phyloP scores from a whole-genome alignment of 202 grass and related monocot species.

The Elaeis oleifera region DNA sequence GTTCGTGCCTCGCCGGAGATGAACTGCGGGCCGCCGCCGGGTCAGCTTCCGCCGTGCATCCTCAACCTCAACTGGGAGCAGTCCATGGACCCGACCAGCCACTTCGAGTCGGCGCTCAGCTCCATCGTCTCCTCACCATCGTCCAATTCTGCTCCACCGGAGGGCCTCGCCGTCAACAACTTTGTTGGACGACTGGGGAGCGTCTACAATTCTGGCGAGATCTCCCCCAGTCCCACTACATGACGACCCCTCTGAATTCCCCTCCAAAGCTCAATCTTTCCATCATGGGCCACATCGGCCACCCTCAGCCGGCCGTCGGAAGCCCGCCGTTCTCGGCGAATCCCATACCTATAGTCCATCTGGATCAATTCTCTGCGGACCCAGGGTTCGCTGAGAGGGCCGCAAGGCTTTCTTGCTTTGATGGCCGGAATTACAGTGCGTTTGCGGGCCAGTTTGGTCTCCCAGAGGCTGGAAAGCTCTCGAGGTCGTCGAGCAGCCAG shows the following conservation, averaged over 20 bases:
- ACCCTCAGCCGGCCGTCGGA: conserved; percentile 25
- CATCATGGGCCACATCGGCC: conserved; percentile 55
- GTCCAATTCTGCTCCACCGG: conserved; percentile 20
- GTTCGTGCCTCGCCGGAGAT: conserved; percentile 35
- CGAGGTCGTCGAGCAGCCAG: too few species aligned
- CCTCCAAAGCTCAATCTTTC: conserved; percentile 69
- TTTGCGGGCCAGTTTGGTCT: conserved; percentile 43
- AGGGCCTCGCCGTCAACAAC: conserved; percentile 33
- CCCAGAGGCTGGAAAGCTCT: conserved; percentile 29
- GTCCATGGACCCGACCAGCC: conserved; percentile 52
- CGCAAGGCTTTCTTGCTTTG: conserved; percentile 57
- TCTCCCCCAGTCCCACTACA: conserved; percentile 52
- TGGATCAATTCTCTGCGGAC: conserved; percentile 75
- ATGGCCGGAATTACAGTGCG: conserved; percentile 27
- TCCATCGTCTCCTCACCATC: conserved; percentile 65
- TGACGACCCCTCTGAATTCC: conserved; percentile 47
- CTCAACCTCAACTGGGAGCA: conserved; percentile 92
- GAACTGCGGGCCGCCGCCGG: conserved; percentile 59
- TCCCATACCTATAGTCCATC: conserved; percentile 42
- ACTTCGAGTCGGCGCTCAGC: conserved; percentile 45
- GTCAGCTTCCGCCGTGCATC: conserved; percentile 57
- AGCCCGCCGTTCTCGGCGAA: conserved; percentile 44
- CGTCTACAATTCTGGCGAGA: conserved; percentile 29
- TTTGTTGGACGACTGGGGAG: conserved; percentile 1
- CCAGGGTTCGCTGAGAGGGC: conserved; percentile 60